These are phyloP conservation scores for Anthracocystis setariae DNA, from an alignment of 1,284 basidiomycete genomes.

Conservation along the genomic window DNA sequence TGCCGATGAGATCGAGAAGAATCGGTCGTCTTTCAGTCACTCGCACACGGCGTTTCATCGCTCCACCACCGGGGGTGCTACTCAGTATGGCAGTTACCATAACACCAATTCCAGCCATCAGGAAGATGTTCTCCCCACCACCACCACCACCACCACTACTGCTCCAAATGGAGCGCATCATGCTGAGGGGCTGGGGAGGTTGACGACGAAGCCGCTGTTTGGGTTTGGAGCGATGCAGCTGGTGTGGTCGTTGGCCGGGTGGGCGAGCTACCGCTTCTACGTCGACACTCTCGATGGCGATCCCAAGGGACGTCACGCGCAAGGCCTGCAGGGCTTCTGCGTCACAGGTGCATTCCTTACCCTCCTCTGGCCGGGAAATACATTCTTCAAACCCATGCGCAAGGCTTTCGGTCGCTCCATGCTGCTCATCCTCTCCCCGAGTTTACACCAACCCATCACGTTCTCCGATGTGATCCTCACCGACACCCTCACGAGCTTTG, in stretches of 20 bases:
- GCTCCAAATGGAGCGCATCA: neutral
- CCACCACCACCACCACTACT: too few relatives aligned
- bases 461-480: constrained; percentile 94
- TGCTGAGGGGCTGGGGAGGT: neutral
- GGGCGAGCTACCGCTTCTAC: constrained; percentile 58
- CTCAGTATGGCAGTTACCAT: constrained; percentile 35
- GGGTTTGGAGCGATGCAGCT: constrained; percentile 42
- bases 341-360: constrained; percentile 42
- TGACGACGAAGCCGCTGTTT: constrained; percentile 23
- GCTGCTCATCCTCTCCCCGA: constrained; percentile 78
- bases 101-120: constrained; percentile 5
- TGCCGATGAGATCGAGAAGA: constrained; percentile 27
- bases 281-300: constrained; percentile 51
- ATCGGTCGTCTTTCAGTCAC: constrained; percentile 6
- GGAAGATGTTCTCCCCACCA: constrained; percentile 11
- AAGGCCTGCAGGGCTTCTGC: constrained; percentile 57
- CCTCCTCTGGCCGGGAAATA: constrained; percentile 56
- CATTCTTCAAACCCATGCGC: constrained; percentile 47
- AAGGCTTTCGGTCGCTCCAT: constrained; percentile 66
- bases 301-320: constrained; percentile 55
- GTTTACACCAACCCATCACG: constrained; percentile 75
- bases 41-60: constrained; percentile 1
- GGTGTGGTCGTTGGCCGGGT: constrained; percentile 52
- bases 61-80: constrained; percentile 15
- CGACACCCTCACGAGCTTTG: constrained; percentile 94